Conservation (phyloP, 805 yeast genomes). For the Candida rishiriensis region DNA sequence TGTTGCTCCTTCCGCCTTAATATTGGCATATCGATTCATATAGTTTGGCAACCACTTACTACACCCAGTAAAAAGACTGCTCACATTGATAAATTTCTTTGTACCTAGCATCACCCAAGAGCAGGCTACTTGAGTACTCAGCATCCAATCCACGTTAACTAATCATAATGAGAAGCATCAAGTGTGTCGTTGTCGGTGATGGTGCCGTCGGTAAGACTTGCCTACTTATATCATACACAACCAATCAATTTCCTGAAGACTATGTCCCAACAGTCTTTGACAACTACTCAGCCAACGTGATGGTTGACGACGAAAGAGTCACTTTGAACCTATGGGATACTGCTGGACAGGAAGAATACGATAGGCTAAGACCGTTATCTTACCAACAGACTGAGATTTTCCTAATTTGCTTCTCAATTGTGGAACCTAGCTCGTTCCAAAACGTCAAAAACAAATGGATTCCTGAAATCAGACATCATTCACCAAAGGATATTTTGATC, state of each 20-base stretch:
- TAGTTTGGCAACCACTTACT: too few species aligned
- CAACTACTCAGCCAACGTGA: constrained; percentile 81
- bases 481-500: constrained; percentile 64
- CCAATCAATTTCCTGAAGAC: constrained; percentile 89
- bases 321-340: constrained; percentile 93
- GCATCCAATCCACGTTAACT: neutral
- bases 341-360: constrained; percentile 93
- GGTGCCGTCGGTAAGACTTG: constrained; percentile 97
- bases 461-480: constrained; percentile 83
- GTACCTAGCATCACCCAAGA: too few species aligned
- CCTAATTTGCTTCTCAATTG: constrained; percentile 78
- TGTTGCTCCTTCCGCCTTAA: too few species aligned
- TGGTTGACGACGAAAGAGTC: constrained; percentile 76
- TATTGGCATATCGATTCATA: too few species aligned
- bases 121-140: too few species aligned
- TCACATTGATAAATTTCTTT: too few species aligned
- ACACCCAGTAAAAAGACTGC: too few species aligned
- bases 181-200: constrained; percentile 92
- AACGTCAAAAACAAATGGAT: constrained; percentile 80
- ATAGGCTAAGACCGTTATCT: constrained; percentile 80
- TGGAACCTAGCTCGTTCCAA: constrained; percentile 73
- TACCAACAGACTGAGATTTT: constrained; percentile 92
- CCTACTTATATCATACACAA: constrained; percentile 80
- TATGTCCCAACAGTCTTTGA: constrained; percentile 94
- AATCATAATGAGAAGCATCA: constrained; percentile 38